These are phyloP conservation scores for Euphorbia neoarborescens DNA, from an alignment of 441 rosid genomes.

Conservation along the genomic window DNA sequence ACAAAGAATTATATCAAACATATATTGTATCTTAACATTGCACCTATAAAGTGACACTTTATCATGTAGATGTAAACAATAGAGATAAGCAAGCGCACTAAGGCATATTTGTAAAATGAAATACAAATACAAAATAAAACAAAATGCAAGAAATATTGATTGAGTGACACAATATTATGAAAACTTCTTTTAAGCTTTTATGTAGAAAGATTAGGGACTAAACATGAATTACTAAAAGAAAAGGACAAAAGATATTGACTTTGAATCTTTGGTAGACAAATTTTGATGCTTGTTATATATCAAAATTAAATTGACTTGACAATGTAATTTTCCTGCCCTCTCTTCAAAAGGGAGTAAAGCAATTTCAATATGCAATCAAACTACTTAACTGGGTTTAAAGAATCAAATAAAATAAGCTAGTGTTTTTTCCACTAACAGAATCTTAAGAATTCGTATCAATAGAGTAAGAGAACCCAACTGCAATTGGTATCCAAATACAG, in stretches of 20 bases:
- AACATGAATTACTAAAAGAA: not conserved
- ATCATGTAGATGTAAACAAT: conserved; percentile 33
- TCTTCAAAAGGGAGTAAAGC: conserved; percentile 4
- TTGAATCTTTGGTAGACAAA: conserved; percentile 32
- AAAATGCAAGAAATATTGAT: not conserved
- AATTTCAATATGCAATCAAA: conserved; percentile 4
- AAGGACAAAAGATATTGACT: conserved; percentile 30
- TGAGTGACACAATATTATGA: conserved; percentile 22
- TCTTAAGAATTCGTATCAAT: conserved; percentile 52
- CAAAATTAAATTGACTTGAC: conserved; percentile 10
- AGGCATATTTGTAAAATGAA: conserved; percentile 31
- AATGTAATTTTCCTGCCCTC: not conserved
- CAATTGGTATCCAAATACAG: conserved; percentile 90
- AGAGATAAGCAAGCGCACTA: conserved; percentile 26
- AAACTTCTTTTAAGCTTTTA: conserved; percentile 17
- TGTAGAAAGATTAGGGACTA: not conserved
- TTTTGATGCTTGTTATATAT: conserved; percentile 22
- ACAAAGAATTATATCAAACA: too few relatives aligned
- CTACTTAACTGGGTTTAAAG: not conserved
- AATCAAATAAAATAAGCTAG: conserved; percentile 38
- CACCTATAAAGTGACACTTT: too few relatives aligned
- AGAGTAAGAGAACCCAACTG: conserved; percentile 98
- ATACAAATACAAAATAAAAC: conserved; percentile 1
- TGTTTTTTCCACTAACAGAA: conserved; percentile 63
- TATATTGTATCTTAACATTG: too few relatives aligned